Conservation (phyloP, 371 early-diverging fungal species). For the Apophysomyces elegans region DNA sequence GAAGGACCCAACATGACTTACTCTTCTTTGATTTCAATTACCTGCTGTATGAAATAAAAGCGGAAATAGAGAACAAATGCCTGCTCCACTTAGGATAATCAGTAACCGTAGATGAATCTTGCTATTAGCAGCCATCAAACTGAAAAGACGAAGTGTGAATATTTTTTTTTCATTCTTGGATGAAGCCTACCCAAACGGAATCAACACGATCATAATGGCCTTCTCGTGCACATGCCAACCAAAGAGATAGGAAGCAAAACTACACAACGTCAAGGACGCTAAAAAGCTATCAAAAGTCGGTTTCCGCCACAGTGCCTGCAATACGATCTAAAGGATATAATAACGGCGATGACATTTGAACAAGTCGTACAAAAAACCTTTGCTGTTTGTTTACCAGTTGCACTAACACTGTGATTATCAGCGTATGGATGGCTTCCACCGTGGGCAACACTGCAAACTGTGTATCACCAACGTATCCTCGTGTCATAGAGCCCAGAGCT, state of each 20-base stretch:
- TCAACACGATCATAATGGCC: constrained; percentile 85
- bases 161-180: constrained; percentile 18
- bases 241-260: constrained; percentile 88
- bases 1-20: too few species aligned
- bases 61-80: constrained; percentile 85
- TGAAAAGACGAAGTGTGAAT: constrained; percentile 19
- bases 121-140: constrained; percentile 53
- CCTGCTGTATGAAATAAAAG: constrained; percentile 79
- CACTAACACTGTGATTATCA: constrained; percentile 74
- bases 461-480: constrained; percentile 93
- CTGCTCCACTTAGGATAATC: constrained; percentile 70
- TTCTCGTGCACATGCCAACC: constrained; percentile 99
- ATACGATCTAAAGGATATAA: constrained; percentile 30
- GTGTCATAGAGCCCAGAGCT: constrained; percentile 73
- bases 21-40: constrained; percentile 25
- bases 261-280: constrained; percentile 77
- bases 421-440: constrained; percentile 75
- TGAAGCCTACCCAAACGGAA: constrained; percentile 77
- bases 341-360: not conserved
- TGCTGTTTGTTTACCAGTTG: constrained; percentile 60
- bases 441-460: constrained; percentile 82
- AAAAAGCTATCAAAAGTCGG: constrained; percentile 78
- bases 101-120: constrained; percentile 59
- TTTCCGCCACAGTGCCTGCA: constrained; percentile 63
- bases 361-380: not conserved